These are phyloP conservation scores for Strigomonas culicis DNA, from an alignment of 208 protist species.

Conservation along the genomic window DNA sequence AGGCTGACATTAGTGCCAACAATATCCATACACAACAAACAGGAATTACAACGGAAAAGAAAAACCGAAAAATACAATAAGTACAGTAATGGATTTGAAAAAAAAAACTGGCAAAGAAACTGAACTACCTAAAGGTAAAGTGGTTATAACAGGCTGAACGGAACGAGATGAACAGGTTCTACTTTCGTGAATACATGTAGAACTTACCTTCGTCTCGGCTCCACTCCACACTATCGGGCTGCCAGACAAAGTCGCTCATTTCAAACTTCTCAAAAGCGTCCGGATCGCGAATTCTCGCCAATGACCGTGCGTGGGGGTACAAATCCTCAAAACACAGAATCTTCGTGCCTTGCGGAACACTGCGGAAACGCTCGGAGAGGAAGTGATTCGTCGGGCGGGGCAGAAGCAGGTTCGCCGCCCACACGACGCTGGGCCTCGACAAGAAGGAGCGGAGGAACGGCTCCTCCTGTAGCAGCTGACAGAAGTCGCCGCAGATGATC, in stretches of 20 bases:
- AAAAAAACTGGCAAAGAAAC: constrained; percentile 2
- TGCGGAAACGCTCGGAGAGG: constrained; percentile 43
- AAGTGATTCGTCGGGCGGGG: constrained; percentile 53
- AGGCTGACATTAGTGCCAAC: no score
- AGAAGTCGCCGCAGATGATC: constrained; percentile 65
- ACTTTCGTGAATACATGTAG: constrained; percentile 34
- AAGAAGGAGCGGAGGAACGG: constrained; percentile 51
- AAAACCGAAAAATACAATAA: constrained; percentile 6
- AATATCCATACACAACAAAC: neutral
- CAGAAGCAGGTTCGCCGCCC: constrained; percentile 46
- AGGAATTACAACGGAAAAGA: constrained; percentile 1
- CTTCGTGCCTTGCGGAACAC: constrained; percentile 27
- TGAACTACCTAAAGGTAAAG: constrained; percentile 3
- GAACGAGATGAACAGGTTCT: neutral
- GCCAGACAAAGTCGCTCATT: constrained; percentile 67
- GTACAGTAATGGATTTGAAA: neutral
- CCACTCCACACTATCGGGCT: constrained; percentile 56
- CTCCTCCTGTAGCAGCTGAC: constrained; percentile 43
- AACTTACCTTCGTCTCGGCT: constrained; percentile 43
- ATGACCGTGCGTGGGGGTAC: constrained; percentile 49
- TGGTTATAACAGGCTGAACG: neutral
- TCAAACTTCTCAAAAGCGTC: constrained; percentile 60
- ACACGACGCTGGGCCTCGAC: constrained; percentile 68
- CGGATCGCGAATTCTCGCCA: constrained; percentile 45
- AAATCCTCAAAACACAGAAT: constrained; percentile 71